Evolutionary conservation across 345 rosid species (phyloP).

Genomic region (Acer saccharum): DNA sequence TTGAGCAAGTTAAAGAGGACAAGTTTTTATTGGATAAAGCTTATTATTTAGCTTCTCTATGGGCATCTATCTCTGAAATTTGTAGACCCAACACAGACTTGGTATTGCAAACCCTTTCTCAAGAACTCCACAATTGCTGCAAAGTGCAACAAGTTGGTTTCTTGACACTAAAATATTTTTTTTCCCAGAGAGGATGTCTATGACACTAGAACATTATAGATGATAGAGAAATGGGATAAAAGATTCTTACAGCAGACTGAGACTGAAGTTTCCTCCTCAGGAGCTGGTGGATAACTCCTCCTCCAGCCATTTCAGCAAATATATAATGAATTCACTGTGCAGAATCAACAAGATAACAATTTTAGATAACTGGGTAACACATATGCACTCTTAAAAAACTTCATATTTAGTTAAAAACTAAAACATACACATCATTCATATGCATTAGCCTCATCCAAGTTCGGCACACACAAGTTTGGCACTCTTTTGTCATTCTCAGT

Average conservation of each 20-base stretch:
- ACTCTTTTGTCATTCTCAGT: no score
- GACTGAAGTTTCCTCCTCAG: conserved; percentile 79
- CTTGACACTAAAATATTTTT: not conserved
- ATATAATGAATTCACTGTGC: conserved; percentile 33
- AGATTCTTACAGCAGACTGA: conserved; percentile 56
- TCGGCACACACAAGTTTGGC: not conserved
- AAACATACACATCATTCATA: not conserved
- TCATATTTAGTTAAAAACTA: no score
- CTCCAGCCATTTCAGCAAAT: conserved; percentile 80
- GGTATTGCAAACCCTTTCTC: not conserved
- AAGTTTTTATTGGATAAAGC: no score
- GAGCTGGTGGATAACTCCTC: conserved; percentile 87
- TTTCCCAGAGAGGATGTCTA: not conserved
- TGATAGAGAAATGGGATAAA: not conserved
- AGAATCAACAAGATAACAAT: not conserved
- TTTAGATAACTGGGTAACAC: not conserved
- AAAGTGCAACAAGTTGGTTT: not conserved
- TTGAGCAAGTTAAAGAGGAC: not conserved
- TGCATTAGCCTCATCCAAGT: not conserved
- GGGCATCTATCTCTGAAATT: not conserved
- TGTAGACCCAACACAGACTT: not conserved
- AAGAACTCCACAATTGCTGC: not conserved
- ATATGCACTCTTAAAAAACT: no score
- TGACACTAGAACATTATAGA: not conserved
- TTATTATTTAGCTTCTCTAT: no score